Percentiles rank a stretch among this genome's conserved stretches.
These are phyloP conservation scores for Cladorrhinum samala DNA, from an alignment of 495 filamentous ascomycete species.

Conservation along the genomic window DNA sequence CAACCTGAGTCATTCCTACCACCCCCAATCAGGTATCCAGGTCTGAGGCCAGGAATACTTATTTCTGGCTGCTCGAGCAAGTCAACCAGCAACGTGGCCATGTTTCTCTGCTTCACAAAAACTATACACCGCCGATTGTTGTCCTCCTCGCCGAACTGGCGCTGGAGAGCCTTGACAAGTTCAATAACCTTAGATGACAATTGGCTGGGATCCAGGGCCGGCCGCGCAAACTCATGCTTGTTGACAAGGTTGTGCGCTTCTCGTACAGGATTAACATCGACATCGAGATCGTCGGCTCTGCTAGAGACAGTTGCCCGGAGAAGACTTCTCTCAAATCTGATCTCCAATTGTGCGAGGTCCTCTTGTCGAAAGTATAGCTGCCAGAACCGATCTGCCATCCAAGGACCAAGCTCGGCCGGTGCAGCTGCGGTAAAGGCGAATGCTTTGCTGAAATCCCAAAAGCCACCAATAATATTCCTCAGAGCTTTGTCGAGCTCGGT, in stretches of 20 bases:
- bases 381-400: slow-evolving; percentile 87
- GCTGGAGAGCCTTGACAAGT: slow-evolving; percentile 51
- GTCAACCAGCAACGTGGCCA: slow-evolving; percentile 63
- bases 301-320: slow-evolving; percentile 27
- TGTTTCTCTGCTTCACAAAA: slow-evolving; percentile 74
- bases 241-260: slow-evolving; percentile 55
- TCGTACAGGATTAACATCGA: slow-evolving; percentile 48
- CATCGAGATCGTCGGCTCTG: slow-evolving; percentile 42
- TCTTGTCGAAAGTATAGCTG: slow-evolving; percentile 60
- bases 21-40: slow-evolving; percentile 52
- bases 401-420: slow-evolving; percentile 66
- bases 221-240: slow-evolving; percentile 41
- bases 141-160: slow-evolving; percentile 48
- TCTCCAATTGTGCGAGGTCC: slow-evolving; percentile 56
- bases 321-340: slow-evolving; percentile 44
- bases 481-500: slow-evolving; percentile 60
- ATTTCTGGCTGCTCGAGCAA: slow-evolving; percentile 53
- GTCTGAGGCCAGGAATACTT: slow-evolving; percentile 51
- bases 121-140: slow-evolving; percentile 73
- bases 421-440: slow-evolving; percentile 54
- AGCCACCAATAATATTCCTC: slow-evolving; percentile 47
- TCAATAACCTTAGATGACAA: slow-evolving; percentile 69
- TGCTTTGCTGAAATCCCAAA: slow-evolving; percentile 51
- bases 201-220: slow-evolving; percentile 32
- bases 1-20: slow-evolving; percentile 14